These are phyloP conservation scores for Trametes cingulata DNA, from an alignment of 768 basidiomycete genomes.

Conservation along the genomic window DNA sequence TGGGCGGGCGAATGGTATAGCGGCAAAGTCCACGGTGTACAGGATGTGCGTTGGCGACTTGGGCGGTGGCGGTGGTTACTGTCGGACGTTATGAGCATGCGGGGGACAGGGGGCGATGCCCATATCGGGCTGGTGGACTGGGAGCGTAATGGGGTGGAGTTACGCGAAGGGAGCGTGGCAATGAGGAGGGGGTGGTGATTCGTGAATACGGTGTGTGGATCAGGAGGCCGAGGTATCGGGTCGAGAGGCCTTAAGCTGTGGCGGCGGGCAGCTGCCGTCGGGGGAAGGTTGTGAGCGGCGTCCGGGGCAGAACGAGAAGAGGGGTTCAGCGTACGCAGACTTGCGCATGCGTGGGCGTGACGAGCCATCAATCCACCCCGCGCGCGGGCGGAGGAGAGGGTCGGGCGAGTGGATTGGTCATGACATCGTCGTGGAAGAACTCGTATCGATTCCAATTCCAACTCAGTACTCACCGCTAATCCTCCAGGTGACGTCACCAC, in stretches of 20 bases:
- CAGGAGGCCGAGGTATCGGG: conserved; percentile 6
- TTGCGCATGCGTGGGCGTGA: neutral
- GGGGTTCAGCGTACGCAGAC: no score
- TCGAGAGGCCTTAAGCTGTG: neutral
- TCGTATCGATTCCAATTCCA: conserved; percentile 4
- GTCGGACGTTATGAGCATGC: conserved; percentile 11
- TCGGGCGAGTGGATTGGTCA: neutral
- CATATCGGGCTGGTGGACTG: conserved; percentile 3
- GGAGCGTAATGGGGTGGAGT: conserved; percentile 23
- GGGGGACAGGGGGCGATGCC: conserved; percentile 7
- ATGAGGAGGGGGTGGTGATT: conserved; percentile 12
- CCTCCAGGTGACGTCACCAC: conserved; percentile 13
- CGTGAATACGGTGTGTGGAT: conserved; percentile 7
- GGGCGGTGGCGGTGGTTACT: neutral
- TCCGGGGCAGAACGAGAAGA: no score
- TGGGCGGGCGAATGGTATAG: neutral
- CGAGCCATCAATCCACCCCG: no score
- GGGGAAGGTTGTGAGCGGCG: neutral
- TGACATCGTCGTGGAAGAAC: neutral
- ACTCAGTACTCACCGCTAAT: conserved; percentile 2
- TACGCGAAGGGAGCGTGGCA: conserved; percentile 8
- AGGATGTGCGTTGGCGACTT: neutral
- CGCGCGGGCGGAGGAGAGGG: neutral
- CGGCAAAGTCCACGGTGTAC: neutral
- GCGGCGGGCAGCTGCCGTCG: neutral